A percentile compares a stretch with the other conserved stretches of the same genome.
Conservation (phyloP, 1,139 yeast species). For the Meyerozyma sp. region DNA sequence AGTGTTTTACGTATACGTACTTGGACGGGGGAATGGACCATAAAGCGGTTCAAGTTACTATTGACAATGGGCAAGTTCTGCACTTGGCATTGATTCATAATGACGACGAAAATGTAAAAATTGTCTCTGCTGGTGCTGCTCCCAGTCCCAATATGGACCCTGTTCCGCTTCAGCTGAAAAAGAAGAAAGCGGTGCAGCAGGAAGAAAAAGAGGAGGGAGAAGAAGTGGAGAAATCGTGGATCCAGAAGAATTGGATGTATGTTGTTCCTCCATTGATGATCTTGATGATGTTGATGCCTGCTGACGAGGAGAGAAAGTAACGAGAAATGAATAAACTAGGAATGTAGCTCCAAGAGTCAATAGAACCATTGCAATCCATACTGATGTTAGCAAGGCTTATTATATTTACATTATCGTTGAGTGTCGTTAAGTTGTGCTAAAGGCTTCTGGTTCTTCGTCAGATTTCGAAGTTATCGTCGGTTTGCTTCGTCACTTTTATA, state of each 20-base stretch:
- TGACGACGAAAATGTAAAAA: slow-evolving; percentile 5
- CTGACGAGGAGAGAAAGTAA: slow-evolving; percentile 15
- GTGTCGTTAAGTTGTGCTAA: no score
- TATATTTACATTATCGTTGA: no score
- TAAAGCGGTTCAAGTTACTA: not conserved
- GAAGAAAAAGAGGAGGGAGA: slow-evolving; percentile 24
- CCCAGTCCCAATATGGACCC: slow-evolving; percentile 26
- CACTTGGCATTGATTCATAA: slow-evolving; percentile 3
- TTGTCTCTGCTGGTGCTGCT: slow-evolving; percentile 11
- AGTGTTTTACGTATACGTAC: slow-evolving; percentile 25
- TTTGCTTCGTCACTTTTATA: not conserved
- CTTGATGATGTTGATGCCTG: slow-evolving; percentile 20
- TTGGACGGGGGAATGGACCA: slow-evolving; percentile 4
- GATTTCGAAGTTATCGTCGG: no score
- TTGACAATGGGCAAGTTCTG: not conserved
- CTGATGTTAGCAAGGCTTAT: not conserved
- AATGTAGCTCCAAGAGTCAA: not conserved
- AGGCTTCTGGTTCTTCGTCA: no score
- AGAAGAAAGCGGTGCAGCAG: slow-evolving; percentile 8
- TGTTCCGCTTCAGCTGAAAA: slow-evolving; percentile 6
- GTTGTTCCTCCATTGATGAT: slow-evolving; percentile 38
- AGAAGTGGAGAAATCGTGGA: slow-evolving; percentile 39
- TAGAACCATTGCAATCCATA: not conserved
- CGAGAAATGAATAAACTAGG: not conserved
- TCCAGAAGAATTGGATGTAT: slow-evolving; percentile 54